Percentiles rank a stretch among this genome's conserved stretches.
phyloP scores from a whole-genome alignment of 2,329 filamentous ascomycete genomes.

The Huntiella omanensis region DNA sequence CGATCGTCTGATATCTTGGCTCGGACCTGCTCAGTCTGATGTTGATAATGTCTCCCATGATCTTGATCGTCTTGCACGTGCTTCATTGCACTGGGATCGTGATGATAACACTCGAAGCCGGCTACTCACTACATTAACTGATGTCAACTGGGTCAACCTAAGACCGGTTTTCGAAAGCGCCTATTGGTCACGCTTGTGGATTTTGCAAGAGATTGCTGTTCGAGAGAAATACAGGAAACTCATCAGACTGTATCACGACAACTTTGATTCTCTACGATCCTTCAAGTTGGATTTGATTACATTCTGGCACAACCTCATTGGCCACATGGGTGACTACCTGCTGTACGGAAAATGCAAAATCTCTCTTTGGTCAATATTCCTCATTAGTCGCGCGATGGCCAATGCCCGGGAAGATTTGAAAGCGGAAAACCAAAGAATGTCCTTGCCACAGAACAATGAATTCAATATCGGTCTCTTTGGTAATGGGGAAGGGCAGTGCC shows the following conservation, averaged over 20 bases:
- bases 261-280: neutral
- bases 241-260: neutral
- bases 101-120: too few relatives aligned
- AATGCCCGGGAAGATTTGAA: too few relatives aligned
- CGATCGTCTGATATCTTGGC: too few relatives aligned
- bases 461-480: too few relatives aligned
- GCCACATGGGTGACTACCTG: neutral
- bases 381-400: too few relatives aligned
- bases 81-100: too few relatives aligned
- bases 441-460: too few relatives aligned
- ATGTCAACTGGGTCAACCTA: neutral
- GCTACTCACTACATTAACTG: neutral
- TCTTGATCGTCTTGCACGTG: too few relatives aligned
- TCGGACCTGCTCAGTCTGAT: too few relatives aligned
- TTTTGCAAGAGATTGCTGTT: neutral
- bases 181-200: neutral
- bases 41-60: too few relatives aligned
- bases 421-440: too few relatives aligned
- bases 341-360: neutral
- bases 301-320: neutral
- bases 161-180: neutral
- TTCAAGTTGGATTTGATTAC: neutral
- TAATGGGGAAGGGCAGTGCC: too few relatives aligned
- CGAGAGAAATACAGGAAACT: neutral
- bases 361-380: neutral